Evolutionary conservation across 768 basidiomycete genomes (phyloP).

Genomic region (Rhodotorula kratochvilovae): DNA sequence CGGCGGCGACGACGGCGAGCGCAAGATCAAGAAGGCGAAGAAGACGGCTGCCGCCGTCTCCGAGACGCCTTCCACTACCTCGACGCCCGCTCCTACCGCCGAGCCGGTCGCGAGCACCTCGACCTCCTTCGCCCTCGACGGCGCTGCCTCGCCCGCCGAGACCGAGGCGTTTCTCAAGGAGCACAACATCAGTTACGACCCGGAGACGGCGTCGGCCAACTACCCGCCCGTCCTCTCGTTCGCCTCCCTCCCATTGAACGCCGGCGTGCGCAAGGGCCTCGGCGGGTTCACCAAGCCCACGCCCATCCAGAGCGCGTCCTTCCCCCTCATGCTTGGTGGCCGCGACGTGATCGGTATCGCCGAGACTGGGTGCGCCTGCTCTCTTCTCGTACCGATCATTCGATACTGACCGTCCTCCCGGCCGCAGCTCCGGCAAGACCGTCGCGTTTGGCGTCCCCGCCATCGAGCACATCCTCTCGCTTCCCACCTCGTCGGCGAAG

Average conservation of each 20-base stretch:
- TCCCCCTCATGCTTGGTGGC: slow-evolving; percentile 38
- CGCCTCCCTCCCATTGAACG: slow-evolving; percentile 64
- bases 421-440: slow-evolving; percentile 66
- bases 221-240: slow-evolving; percentile 71
- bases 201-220: slow-evolving; percentile 52
- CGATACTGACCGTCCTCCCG: slow-evolving; percentile 1
- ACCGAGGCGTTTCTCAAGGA: slow-evolving; percentile 63
- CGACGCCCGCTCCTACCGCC: slow-evolving; percentile 36
- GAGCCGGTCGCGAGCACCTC: slow-evolving; percentile 45
- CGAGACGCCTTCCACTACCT: slow-evolving; percentile 24
- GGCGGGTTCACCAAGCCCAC: slow-evolving; percentile 76
- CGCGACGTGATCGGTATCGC: slow-evolving; percentile 85
- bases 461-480: slow-evolving; percentile 55
- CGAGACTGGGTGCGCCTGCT: slow-evolving; percentile 75
- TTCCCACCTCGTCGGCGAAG: slow-evolving; percentile 43
- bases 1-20: slow-evolving; percentile 22
- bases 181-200: slow-evolving; percentile 69
- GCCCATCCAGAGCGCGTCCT: slow-evolving; percentile 85
- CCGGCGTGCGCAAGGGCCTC: slow-evolving; percentile 61
- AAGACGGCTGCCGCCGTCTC: slow-evolving; percentile 37
- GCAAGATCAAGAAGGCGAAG: slow-evolving; percentile 29
- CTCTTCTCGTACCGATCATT: slow-evolving; percentile 9
- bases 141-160: slow-evolving; percentile 50
- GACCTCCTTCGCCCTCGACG: slow-evolving; percentile 38
- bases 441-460: slow-evolving; percentile 93